Conservation (phyloP, 148 eudicot genomes). For the Fagopyrum esculentum region DNA sequence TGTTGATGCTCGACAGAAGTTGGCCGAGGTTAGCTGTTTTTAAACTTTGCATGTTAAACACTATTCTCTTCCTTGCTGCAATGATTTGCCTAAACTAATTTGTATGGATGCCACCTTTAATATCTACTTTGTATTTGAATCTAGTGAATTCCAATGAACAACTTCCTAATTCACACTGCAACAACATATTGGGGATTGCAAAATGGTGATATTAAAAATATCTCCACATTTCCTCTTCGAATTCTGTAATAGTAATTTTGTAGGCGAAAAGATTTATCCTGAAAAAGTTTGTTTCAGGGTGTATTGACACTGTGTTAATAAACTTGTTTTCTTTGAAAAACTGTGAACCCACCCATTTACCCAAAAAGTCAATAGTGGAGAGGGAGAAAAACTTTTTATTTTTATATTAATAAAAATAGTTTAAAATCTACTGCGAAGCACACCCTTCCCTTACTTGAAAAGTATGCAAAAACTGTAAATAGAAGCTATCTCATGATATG, state of each 20-base stretch:
- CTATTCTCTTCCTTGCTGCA: background rate
- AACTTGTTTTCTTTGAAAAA: too few species aligned
- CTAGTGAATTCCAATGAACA: background rate
- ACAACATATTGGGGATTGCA: background rate
- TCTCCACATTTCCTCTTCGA: background rate
- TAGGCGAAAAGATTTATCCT: background rate
- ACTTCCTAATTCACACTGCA: background rate
- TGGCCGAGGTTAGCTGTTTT: slow-evolving; percentile 54
- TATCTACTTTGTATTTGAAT: slow-evolving; percentile 1
- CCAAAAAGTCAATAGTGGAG: too few species aligned
- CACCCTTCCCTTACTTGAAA: too few species aligned
- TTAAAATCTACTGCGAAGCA: too few species aligned
- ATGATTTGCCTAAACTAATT: background rate
- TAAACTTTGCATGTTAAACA: background rate
- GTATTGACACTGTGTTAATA: too few species aligned
- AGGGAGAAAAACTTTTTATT: too few species aligned
- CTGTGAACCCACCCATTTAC: too few species aligned
- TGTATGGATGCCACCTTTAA: background rate
- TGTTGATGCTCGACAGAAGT: slow-evolving; percentile 69
- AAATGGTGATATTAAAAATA: background rate
- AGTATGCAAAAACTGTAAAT: background rate
- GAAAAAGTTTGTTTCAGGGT: background rate
- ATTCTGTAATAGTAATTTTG: background rate
- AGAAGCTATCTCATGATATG: background rate
- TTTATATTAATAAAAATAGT: too few species aligned